Evolutionary conservation across 2,329 filamentous ascomycete genomes (phyloP).

Genomic region (Colletotrichum echinochloae): DNA sequence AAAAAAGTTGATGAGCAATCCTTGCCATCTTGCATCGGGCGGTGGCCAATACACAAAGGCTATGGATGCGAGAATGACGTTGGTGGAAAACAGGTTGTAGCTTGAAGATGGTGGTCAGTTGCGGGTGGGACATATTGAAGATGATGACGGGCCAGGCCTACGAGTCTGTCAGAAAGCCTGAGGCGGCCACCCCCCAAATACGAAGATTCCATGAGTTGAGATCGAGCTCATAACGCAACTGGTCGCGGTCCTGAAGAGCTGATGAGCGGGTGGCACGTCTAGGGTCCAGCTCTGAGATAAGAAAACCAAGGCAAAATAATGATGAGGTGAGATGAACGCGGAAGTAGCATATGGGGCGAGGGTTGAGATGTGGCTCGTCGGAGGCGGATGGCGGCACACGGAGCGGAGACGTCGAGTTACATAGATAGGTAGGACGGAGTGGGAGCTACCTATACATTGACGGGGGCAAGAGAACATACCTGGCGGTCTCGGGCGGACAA

Average conservation of each 20-base stretch:
- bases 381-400: neutral
- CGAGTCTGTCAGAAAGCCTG: slow-evolving; percentile 66
- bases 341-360: neutral
- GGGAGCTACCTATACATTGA: neutral
- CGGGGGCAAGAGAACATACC: slow-evolving; percentile 49
- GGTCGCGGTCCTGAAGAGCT: slow-evolving; percentile 59
- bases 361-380: neutral
- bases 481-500: slow-evolving; percentile 61
- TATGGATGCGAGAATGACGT: slow-evolving; percentile 65
- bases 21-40: slow-evolving; percentile 56
- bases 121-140: neutral
- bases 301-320: slow-evolving; percentile 4
- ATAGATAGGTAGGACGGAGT: neutral
- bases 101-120: slow-evolving; percentile 45
- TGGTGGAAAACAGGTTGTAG: slow-evolving; percentile 67
- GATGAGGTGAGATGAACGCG: slow-evolving; percentile 16
- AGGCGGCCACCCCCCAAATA: slow-evolving; percentile 67
- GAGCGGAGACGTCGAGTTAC: neutral
- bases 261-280: neutral
- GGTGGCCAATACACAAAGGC: slow-evolving; percentile 66
- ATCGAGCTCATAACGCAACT: slow-evolving; percentile 65
- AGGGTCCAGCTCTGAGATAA: neutral
- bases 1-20: slow-evolving; percentile 63
- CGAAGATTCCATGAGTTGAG: slow-evolving; percentile 66
- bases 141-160: slow-evolving; percentile 46